Percentiles rank a stretch among this genome's conserved stretches.
These are phyloP conservation scores for Chenopodium album DNA, from an alignment of 148 eudicot genomes.

Conservation along the genomic window DNA sequence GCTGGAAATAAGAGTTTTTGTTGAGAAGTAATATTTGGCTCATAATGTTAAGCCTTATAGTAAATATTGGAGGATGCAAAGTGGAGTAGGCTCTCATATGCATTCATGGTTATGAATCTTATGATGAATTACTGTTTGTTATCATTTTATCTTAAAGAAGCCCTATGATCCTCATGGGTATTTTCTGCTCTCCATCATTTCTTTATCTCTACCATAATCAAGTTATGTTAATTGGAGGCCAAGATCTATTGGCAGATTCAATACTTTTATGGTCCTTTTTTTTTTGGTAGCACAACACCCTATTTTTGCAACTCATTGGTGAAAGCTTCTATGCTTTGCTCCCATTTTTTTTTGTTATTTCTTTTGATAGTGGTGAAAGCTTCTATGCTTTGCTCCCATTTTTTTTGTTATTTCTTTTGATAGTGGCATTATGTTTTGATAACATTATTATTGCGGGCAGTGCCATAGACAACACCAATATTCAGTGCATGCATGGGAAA, in stretches of 20 bases:
- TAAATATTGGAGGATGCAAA: too few species aligned
- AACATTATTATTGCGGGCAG: constrained; percentile 48
- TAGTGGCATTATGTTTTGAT: constrained; percentile 9
- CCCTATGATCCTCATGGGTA: background rate
- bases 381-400: background rate
- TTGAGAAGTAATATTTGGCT: background rate
- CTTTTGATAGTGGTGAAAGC: constrained; percentile 4
- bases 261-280: background rate
- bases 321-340: background rate
- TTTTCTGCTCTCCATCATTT: background rate
- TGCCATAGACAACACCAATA: constrained; percentile 61
- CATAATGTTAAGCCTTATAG: background rate
- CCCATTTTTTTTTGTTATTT: background rate
- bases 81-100: background rate
- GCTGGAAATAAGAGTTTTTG: background rate
- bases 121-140: background rate
- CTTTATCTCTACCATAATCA: background rate
- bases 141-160: background rate
- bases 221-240: background rate
- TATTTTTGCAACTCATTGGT: background rate
- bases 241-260: background rate
- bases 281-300: background rate
- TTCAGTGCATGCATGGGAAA: constrained; percentile 80
- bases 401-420: background rate
- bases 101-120: background rate